Conservation (phyloP, 2,329 filamentous ascomycete species). For the Cladorrhinum sp. region DNA sequence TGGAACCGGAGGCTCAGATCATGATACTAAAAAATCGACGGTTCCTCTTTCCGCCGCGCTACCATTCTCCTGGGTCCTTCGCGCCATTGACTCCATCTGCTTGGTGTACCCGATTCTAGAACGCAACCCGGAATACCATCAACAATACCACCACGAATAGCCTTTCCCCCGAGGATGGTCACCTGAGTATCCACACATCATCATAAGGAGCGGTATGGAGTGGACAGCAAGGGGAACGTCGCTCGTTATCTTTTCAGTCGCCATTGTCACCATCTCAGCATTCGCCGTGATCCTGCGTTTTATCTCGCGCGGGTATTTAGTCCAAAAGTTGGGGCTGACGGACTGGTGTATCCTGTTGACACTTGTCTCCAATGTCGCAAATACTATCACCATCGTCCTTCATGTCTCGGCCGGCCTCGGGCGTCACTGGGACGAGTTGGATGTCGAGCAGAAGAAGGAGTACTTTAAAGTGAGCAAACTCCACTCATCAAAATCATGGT, state of each 20-base stretch:
- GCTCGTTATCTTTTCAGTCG: background rate
- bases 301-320: constrained; percentile 9
- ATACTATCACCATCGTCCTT: background rate
- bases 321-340: constrained; percentile 4
- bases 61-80: background rate
- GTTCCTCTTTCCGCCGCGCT: background rate
- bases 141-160: background rate
- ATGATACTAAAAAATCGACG: background rate
- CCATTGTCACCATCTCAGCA: background rate
- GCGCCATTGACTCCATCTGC: too few species aligned
- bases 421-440: background rate
- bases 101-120: background rate
- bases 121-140: background rate
- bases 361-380: background rate
- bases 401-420: constrained; percentile 12
- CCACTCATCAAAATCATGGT: too few species aligned
- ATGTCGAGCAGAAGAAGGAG: background rate
- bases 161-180: background rate
- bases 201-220: background rate
- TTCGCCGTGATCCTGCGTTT: constrained; percentile 4
- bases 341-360: constrained; percentile 10
- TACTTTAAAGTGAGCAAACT: constrained; percentile 9
- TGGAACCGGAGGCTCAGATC: background rate
- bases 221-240: background rate
- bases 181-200: background rate